Conservation (phyloP, 1,139 yeast species). For the Debaryomyces robertsiae region DNA sequence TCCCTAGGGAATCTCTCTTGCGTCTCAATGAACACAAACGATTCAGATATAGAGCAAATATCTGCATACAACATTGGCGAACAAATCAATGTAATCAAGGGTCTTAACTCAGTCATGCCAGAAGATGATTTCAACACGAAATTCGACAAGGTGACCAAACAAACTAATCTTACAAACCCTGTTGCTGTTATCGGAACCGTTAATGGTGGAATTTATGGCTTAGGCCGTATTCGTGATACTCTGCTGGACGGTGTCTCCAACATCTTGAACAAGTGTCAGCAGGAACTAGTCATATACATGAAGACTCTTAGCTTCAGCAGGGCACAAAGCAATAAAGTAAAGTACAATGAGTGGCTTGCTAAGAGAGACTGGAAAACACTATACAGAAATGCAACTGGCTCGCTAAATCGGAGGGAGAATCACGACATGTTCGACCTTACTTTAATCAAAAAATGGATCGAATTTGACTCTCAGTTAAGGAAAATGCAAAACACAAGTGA, state of each 20-base stretch:
- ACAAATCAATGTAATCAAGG: constrained; percentile 30
- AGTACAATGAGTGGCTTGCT: constrained; percentile 3
- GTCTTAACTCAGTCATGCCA: constrained; percentile 7
- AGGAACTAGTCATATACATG: constrained; percentile 19
- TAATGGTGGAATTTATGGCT: constrained; percentile 35
- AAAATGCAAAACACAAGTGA: neutral
- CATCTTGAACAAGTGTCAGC: constrained; percentile 17
- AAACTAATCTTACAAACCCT: constrained; percentile 3
- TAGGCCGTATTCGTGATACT: constrained; percentile 19
- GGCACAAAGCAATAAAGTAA: neutral
- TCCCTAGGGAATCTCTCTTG: constrained; percentile 33
- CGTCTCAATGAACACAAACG: constrained; percentile 1
- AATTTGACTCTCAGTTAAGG: neutral
- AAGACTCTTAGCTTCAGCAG: neutral
- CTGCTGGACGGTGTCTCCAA: constrained; percentile 22
- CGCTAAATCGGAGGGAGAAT: constrained; percentile 3
- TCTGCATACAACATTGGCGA: constrained; percentile 34
- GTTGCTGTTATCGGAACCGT: constrained; percentile 37
- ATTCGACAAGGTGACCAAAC: constrained; percentile 1
- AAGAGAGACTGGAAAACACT: constrained; percentile 7
- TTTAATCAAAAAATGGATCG: constrained; percentile 22
- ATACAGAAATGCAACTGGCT: constrained; percentile 8
- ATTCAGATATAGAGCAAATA: constrained; percentile 12
- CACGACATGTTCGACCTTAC: constrained; percentile 23
- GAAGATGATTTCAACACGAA: constrained; percentile 3